Evolutionary conservation across 1,284 basidiomycete genomes (phyloP), one percentile per base, ranked within the genome.

Genomic region (Leccinum fuscescens): DNA sequence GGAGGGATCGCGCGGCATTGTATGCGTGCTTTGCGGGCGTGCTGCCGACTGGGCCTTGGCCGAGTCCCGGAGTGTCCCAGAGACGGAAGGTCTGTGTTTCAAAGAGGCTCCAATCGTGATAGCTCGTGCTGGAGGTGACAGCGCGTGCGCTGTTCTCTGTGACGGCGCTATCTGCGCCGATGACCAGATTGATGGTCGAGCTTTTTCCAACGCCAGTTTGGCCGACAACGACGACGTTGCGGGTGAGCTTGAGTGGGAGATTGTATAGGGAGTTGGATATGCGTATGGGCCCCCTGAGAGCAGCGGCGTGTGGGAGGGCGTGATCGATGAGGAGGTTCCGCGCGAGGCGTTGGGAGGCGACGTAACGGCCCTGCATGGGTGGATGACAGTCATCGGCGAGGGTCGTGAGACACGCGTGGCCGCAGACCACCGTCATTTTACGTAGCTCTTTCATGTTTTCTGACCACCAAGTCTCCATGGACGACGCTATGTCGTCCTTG

Each of bases 11-110:
- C 9, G 66, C 3, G 9, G 67, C 66, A 20, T 56, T 65, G 15
- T 65, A 22, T 9, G 69, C 70, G 5, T 58, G 53, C 56, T 54
- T 62, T 3, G 52, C 42, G 24, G 58, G 46, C 9, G 56, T 52
- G 27, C 44, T 56, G 31, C 71, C 72, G 1, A 51, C 12, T 1
- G 68, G 62, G 27, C 68, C 66, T 27, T 63, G 60, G 6, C 69
- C 52, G 17, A 71, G 56, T 7, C 69, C 69, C 2, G 72, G 69
- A 14, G 69, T 74, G 37, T 71, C 69, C 72, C 69, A 71, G 37
- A 71, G 61, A 49, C 70, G 71, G 22, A 71, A 73, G 1, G 54
- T 69, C 24, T 65, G 62, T 0, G 56, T 51, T 53, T 66, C 42
- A 56, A 60, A 50, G 44, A 67, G 55, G 11, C 61, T 27, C 67